These are phyloP conservation scores for Tulasnella sp. DNA, from an alignment of 768 basidiomycete species.

Conservation along the genomic window DNA sequence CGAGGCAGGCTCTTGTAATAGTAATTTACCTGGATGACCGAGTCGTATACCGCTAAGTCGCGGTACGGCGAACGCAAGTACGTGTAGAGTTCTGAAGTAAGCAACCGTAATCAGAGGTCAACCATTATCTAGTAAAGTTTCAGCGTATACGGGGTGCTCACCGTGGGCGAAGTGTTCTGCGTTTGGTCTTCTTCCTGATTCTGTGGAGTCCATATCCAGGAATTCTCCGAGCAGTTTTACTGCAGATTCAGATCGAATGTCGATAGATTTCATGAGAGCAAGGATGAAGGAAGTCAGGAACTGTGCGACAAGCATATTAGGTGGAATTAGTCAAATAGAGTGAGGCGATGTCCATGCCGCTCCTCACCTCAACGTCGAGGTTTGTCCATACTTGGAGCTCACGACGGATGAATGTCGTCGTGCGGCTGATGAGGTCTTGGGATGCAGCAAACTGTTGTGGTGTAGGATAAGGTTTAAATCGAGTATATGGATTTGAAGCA, in stretches of 20 bases:
- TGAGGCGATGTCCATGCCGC: constrained; percentile 37
- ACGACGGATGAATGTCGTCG: constrained; percentile 78
- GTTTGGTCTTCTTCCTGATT: constrained; percentile 63
- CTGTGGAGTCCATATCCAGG: constrained; percentile 70
- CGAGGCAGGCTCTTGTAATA: constrained; percentile 33
- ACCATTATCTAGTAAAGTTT: constrained; percentile 14
- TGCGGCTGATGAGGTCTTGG: constrained; percentile 70
- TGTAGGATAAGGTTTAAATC: constrained; percentile 87
- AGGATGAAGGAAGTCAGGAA: constrained; percentile 88
- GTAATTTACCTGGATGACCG: constrained; percentile 67
- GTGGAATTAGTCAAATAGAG: background rate
- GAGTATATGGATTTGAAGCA: constrained; percentile 82
- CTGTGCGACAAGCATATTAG: constrained; percentile 46
- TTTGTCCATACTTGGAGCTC: constrained; percentile 87
- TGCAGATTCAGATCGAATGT: constrained; percentile 81
- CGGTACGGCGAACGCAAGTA: constrained; percentile 88
- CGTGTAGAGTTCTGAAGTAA: constrained; percentile 73
- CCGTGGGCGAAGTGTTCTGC: constrained; percentile 96
- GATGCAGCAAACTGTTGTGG: constrained; percentile 82
- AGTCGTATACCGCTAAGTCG: constrained; percentile 82
- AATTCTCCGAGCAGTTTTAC: constrained; percentile 80
- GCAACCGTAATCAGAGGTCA: background rate
- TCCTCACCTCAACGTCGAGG: constrained; percentile 80
- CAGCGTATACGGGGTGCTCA: constrained; percentile 44
- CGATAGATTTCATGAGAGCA: constrained; percentile 89